Conservation (phyloP, 2,329 filamentous ascomycete species). For the Knufia fluminis region DNA sequence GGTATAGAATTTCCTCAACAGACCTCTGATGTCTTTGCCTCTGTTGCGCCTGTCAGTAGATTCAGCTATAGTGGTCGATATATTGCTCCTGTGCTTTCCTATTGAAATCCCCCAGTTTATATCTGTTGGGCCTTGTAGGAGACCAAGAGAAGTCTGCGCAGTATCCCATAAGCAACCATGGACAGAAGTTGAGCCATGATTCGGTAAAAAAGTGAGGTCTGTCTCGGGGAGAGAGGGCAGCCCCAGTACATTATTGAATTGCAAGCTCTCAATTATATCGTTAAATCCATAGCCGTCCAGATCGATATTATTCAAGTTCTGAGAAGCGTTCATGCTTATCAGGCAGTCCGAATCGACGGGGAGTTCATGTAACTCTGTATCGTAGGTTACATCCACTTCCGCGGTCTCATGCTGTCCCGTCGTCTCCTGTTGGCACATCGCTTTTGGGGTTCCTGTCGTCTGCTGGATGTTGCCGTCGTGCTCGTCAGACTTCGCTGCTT, state of each 20-base stretch:
- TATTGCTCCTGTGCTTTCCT: no score
- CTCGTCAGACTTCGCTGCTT: background rate
- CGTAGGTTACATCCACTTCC: background rate
- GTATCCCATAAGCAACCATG: background rate
- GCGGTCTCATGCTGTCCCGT: no score
- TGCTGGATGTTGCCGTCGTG: no score
- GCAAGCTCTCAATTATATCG: background rate
- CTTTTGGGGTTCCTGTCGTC: no score
- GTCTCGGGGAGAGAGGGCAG: background rate
- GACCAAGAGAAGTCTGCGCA: background rate
- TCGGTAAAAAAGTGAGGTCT: background rate
- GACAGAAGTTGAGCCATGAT: background rate
- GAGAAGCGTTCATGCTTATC: no score
- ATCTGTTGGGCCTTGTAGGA: background rate
- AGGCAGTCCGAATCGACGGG: background rate
- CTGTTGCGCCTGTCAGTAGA: background rate
- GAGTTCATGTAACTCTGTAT: background rate
- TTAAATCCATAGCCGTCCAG: background rate
- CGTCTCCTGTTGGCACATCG: no score
- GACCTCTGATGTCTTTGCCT: background rate
- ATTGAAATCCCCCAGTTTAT: background rate
- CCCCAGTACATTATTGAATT: background rate
- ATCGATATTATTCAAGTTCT: background rate
- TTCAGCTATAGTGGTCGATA: background rate
- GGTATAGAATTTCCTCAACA: background rate